phyloP scores from a whole-genome alignment of 495 filamentous ascomycete genomes.

The Hyaloscypha finlandica region DNA sequence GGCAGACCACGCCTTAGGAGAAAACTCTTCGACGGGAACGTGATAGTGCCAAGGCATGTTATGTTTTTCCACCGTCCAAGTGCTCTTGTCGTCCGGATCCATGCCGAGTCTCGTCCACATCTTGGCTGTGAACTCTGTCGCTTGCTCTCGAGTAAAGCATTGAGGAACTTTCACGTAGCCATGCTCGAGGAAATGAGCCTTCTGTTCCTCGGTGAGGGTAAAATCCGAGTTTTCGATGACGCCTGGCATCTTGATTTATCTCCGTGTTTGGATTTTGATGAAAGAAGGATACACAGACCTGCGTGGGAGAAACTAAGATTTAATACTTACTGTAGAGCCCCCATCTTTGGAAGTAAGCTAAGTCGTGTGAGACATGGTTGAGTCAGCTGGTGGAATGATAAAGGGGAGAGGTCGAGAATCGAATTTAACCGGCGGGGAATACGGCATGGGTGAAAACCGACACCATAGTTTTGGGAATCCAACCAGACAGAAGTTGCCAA shows the following conservation, averaged over 20 bases:
- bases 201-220: conserved; percentile 59
- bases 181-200: conserved; percentile 64
- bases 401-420: neutral
- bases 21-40: conserved; percentile 57
- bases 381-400: neutral
- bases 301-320: neutral
- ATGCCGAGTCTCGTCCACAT: conserved; percentile 72
- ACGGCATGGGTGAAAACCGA: neutral
- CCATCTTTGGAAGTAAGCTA: neutral
- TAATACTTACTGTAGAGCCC: neutral
- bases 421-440: conserved; percentile 1
- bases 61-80: conserved; percentile 61
- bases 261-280: neutral
- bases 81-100: conserved; percentile 64
- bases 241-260: conserved; percentile 3
- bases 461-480: neutral
- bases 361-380: neutral
- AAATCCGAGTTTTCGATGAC: conserved; percentile 8
- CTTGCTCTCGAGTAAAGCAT: conserved; percentile 65
- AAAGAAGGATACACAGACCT: neutral
- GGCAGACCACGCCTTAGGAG: conserved; percentile 68
- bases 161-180: conserved; percentile 62
- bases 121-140: conserved; percentile 54
- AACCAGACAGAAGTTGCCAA: neutral
- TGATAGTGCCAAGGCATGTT: conserved; percentile 65